Evolutionary conservation across 768 basidiomycete genomes (phyloP), one percentile per base, ranked within the genome.

Genomic region (Tulasnella sp.): DNA sequence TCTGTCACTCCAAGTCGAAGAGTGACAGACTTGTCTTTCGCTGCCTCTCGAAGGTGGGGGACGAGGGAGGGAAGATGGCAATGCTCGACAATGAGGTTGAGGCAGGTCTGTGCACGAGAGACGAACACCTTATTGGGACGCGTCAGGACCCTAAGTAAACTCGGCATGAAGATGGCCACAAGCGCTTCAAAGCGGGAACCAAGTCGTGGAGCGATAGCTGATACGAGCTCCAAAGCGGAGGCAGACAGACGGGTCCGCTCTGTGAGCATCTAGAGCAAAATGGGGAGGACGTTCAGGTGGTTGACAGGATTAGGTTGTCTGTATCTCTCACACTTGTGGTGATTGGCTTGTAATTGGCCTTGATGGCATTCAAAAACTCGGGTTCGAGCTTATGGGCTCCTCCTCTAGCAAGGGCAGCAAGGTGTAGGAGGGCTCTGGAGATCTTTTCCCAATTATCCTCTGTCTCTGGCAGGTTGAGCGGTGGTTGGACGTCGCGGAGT

Each of bases 391-490:
- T 77, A 63, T 74, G 76, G 17, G 74, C 81, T 22, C 78, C 80
- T 53, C 78, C 75, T 34, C 75, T 74, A 62, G 75, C 79, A 4
- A 84, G 67, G 4, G 70, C 67, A 1, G 74, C 74, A 21, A 89
- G 68, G 12, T 72, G 68, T 21, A 65, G 57, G 51, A 87, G 66
- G 3, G 75, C 75, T 34, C 76, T 73, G 2, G 76, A 69, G 49
- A 90, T 85, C 17, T 69, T 73, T 58, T 88, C 85, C 88, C 88
- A 91, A 12, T 80, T 80, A 27, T 91, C 86, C 67, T 91, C 88
- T 2, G 84, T 80, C 69, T 91, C 88, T 31, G 63, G 62, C 21
- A 61, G 65, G 38, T 53, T 55, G 58, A 68, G 61, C 9, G 60
- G 30, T 15, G 22, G 4, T 21, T 60, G 60, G 48, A 67, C 60